Base-by-base conservation (phyloP, 179 eudicot genomes). In the Drosera spatulata region DNA sequence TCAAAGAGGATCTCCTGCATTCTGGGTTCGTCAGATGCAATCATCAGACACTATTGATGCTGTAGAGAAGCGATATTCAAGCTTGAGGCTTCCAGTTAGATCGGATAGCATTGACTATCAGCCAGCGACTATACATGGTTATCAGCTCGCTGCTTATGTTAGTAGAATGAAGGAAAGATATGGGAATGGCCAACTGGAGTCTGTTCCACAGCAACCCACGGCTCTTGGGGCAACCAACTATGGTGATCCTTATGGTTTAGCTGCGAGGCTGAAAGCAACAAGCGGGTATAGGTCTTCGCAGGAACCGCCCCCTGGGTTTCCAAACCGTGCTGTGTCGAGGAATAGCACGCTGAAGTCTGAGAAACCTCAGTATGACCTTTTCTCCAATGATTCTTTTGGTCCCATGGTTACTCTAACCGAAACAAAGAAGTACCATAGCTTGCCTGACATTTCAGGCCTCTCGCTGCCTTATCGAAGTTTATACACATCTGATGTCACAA, bases 91-190 rank as follows among this genome's bases (percentile, higher is more conserved):
- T 50, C 97, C 93, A 59, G 73, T 85, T 52, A 67, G 80, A 60
- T 73, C 84, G n/a, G 80, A 65, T 62, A 71, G 70, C 55, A 71
- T 53, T 59, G 85, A 77, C 44, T 71, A 79, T 64, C 95, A 84
- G 61, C 95, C 97, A 41, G 87, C 85, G 53, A 86, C 97, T 33
- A 65, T 89, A 41, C 95, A 87, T 69, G 97, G 97, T 42, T 82
- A 84, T 77, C 80, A 84, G 52, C 2, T 82, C 60, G 71, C 82
- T 5, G 71, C 88, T 38, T 76, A 80, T 69, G 59, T 78, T 14
- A 71, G 75, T 70, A 79, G 75, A 58, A 55, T 77, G 59, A 74
- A 80, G 56, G 80, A 70, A 71, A 87, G 79, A 65, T 79, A 67
- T 66, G 53, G 65, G 43, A 78, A 69, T 54, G 72, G 75, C 13